Percentiles rank a stretch among this genome's conserved stretches.
Conservation (phyloP, 164 flowering plant species). For the Tetracentron sinense region DNA sequence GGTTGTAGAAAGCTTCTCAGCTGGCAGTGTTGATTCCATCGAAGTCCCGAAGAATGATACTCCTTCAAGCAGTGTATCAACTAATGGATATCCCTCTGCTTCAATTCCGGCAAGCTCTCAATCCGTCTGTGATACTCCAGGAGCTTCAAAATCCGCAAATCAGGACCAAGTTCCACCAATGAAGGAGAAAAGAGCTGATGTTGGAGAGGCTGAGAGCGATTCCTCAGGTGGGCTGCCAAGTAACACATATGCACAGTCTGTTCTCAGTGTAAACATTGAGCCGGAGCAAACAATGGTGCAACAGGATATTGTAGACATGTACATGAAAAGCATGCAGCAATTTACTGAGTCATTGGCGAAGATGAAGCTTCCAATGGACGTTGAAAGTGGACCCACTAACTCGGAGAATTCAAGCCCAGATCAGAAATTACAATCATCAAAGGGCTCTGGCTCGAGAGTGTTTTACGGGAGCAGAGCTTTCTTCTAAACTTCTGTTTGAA, state of each 20-base stretch:
- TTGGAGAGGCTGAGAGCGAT: conserved; percentile 39
- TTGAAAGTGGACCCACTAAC: conserved; percentile 42
- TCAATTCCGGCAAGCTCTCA: conserved; percentile 41
- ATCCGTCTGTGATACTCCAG: conserved; percentile 35
- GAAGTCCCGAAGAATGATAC: conserved; percentile 39
- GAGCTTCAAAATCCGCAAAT: conserved; percentile 31
- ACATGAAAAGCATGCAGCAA: conserved; percentile 98
- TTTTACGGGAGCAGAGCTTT: conserved; percentile 96
- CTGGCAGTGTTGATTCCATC: conserved; percentile 25
- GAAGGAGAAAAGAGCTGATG: conserved; percentile 30
- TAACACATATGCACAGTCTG: conserved; percentile 33
- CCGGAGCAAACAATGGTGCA: conserved; percentile 72
- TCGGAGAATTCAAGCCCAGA: conserved; percentile 56
- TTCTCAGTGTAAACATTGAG: conserved; percentile 46
- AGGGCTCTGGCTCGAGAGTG: conserved; percentile 59
- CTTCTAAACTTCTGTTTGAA: conserved; percentile 49
- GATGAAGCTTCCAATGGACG: conserved; percentile 97
- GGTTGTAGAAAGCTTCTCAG: conserved; percentile 39
- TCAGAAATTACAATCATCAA: conserved; percentile 34
- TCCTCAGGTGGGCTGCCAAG: conserved; percentile 32
- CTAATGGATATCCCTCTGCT: conserved; percentile 52
- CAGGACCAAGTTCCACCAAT: conserved; percentile 35
- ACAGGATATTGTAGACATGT: conserved; percentile 93
- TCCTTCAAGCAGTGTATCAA: conserved; percentile 65
- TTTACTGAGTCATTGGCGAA: conserved; percentile 94